Evolutionary conservation across 805 yeast genomes (phyloP).

Genomic region (Komagataella mondaviorum): DNA sequence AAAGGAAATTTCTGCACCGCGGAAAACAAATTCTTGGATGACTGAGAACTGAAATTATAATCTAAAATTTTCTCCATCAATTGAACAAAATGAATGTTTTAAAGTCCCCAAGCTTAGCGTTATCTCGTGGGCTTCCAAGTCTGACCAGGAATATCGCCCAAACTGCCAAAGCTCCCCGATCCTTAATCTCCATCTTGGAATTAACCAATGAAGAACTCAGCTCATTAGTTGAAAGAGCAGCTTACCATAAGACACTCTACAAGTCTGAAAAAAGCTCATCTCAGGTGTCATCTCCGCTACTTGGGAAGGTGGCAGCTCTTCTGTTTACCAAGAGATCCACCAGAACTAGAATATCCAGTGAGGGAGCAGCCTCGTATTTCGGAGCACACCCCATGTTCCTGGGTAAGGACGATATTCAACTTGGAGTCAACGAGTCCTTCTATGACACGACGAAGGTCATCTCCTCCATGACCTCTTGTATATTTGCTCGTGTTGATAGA

Average conservation of each 20-base stretch:
- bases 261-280: slow-evolving; percentile 33
- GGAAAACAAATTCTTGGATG: background rate
- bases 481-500: slow-evolving; percentile 88
- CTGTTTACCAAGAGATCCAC: slow-evolving; percentile 88
- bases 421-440: slow-evolving; percentile 87
- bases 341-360: slow-evolving; percentile 86
- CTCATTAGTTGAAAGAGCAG: slow-evolving; percentile 62
- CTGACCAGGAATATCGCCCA: background rate
- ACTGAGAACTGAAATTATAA: no score
- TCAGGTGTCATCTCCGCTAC: slow-evolving; percentile 32
- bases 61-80: background rate
- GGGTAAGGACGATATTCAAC: slow-evolving; percentile 92
- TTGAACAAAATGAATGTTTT: background rate
- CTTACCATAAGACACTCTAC: slow-evolving; percentile 47
- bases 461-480: slow-evolving; percentile 92
- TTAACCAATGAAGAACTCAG: slow-evolving; percentile 60
- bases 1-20: background rate
- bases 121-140: background rate
- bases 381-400: slow-evolving; percentile 96
- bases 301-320: slow-evolving; percentile 75
- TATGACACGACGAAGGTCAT: slow-evolving; percentile 83
- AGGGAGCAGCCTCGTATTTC: slow-evolving; percentile 85
- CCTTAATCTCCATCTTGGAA: slow-evolving; percentile 73
- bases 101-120: background rate
- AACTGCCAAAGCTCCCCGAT: slow-evolving; percentile 29